Evolutionary conservation across 495 filamentous ascomycete species (phyloP), one percentile per base, ranked within the genome.

Genomic region (Penicillium riverlandense): DNA sequence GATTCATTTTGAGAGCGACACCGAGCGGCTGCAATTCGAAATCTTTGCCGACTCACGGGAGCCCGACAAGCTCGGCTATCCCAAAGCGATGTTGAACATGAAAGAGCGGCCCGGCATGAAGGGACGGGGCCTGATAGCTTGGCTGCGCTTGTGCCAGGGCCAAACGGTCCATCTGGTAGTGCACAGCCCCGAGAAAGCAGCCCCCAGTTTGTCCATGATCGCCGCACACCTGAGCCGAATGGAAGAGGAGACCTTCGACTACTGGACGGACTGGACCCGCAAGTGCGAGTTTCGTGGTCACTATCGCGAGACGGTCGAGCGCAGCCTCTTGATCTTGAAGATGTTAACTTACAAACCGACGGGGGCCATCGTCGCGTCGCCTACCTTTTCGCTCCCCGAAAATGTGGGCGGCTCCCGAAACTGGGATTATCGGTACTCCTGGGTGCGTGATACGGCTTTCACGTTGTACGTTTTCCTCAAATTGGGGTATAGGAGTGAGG

Each of bases 371-470:
- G 58, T 79, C 42, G 76, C 76, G 1, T 61, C 76, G 8, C 76
- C 76, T 5, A 79, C 76, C 0, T 79, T 88, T 49, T 85, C 84
- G 2, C 74, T 88, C 11, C 83, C 83, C 0, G 84, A 88, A 56
- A 79, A 83, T 40, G 78, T 88, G 27, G 84, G 83, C 6, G 84
- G 84, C 29, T 63, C 69, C 11, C 76, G 82, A n/a, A 88, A 86
- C 50, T 86, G 83, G 83, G 83, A 88, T 53, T 88, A 88, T 54
- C 74, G 84, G 8, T 88, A 76, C 58, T 83, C 75, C 33, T 88
- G 84, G 84, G 80, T 88, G 34, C 73, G 84, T 29, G 84, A 88
- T 57, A 79, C 80, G 0, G 80, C 79, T 37, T 88, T 86, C 61
- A 86, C 82, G 5, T 78, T 86, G 44, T 87, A 88, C 56, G 85